Base-by-base conservation (phyloP, 805 yeast genomes). In the Ogataea methylovora region DNA sequence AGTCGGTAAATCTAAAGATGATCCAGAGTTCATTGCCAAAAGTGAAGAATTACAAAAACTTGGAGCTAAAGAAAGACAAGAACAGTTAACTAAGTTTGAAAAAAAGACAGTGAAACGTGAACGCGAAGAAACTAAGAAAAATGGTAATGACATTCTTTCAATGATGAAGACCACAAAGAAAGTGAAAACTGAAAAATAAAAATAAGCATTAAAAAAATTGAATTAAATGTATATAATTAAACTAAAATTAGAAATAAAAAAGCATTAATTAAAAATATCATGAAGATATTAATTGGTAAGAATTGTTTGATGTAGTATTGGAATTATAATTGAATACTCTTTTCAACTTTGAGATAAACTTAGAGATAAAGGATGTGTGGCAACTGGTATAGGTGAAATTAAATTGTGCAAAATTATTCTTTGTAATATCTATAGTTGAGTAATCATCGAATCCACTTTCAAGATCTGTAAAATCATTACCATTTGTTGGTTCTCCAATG, bases 1-100 rank as follows among this genome's bases (percentile, higher is more conserved):
- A 25, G 73, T 71, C 23, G 94, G 76, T 2, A 71, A 63, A 35
- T 27, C 48, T 6, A 52, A 34, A 1, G 78, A 74, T 29, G 84
- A 82, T 40, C 50, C 56, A 11, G 90, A 81, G 41, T 67, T 73
- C 26, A 23, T 64, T 2, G 65, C 50, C 2, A 81, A 73, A 48
- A 49, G 61, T 4, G 61, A 57, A 14, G 71, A 60, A 35, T 58
- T 88, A 37, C 70, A 71, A 30, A 65, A 61, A 17, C 45, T 60
- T 13, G 98, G 97, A 1, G 76, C 64, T 3, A 67, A 66, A 33
- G 86, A 84, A 41, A 68, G 97, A 38, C 69, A 68, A 13, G 86
- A 77, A 41, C 86, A 83, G 38, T 56, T 72, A 44, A 70, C 68
- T 28, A 82, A 84, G 53, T 77, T 68, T 39, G 82, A 77, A 40